Evolutionary conservation across 1,284 basidiomycete genomes (phyloP).

Genomic region (Ganoderma lingzhi): DNA sequence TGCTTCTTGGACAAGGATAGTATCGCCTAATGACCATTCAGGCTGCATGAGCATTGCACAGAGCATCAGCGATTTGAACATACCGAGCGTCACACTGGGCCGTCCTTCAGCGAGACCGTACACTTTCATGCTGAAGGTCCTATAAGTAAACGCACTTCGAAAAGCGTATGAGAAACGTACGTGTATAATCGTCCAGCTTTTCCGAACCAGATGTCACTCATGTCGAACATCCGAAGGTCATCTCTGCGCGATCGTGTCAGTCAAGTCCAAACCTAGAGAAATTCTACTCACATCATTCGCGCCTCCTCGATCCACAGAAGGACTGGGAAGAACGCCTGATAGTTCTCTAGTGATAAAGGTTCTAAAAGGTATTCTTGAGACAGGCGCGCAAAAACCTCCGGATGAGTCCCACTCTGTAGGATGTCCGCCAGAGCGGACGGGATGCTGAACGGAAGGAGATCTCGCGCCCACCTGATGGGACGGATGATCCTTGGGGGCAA

Average conservation of each 20-base stretch:
- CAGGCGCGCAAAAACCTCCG: constrained; percentile 24
- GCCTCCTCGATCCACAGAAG: constrained; percentile 68
- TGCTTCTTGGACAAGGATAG: constrained; percentile 59
- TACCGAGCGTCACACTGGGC: constrained; percentile 68
- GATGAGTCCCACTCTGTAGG: constrained; percentile 21
- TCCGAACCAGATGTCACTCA: constrained; percentile 48
- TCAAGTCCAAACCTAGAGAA: background rate
- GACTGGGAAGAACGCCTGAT: constrained; percentile 56
- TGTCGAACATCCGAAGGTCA: constrained; percentile 66
- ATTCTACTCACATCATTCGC: constrained; percentile 33
- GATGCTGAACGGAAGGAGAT: constrained; percentile 24
- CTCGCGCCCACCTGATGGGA: constrained; percentile 26
- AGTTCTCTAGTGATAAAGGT: constrained; percentile 48
- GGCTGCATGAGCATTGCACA: too few relatives aligned
- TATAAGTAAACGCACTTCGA: background rate
- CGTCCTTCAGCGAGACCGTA: constrained; percentile 73
- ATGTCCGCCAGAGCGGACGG: constrained; percentile 16
- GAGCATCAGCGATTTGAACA: constrained; percentile 28
- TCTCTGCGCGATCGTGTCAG: constrained; percentile 42
- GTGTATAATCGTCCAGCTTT: constrained; percentile 48
- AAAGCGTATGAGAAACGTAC: constrained; percentile 43
- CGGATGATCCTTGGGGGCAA: constrained; percentile 16
- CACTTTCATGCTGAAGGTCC: constrained; percentile 54
- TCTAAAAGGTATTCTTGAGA: constrained; percentile 48
- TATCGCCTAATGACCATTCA: constrained; percentile 51